Conservation (phyloP, 345 rosid genomes). For the Pelargonium nanum region DNA sequence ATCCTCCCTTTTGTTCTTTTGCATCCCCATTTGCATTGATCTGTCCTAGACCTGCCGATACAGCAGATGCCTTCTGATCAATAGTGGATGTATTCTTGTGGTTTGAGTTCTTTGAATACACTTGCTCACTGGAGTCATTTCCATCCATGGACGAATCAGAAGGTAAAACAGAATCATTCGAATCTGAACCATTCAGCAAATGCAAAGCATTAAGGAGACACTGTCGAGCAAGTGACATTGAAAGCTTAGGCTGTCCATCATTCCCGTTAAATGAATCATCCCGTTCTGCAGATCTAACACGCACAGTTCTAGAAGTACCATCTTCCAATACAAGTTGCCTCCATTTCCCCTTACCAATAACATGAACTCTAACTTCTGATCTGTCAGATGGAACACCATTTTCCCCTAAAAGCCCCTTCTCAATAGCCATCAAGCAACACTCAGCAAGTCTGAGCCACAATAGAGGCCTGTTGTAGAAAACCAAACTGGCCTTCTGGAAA, state of each 20-base stretch:
- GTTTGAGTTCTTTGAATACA: conserved; percentile 23
- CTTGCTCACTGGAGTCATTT: conserved; percentile 32
- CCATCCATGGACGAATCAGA: conserved; percentile 33
- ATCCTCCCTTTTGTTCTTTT: conserved; percentile 70
- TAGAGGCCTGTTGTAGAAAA: conserved; percentile 56
- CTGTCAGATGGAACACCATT: conserved; percentile 27
- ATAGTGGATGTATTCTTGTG: conserved; percentile 24
- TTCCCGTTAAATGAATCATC: conserved; percentile 25
- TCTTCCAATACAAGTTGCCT: conserved; percentile 63
- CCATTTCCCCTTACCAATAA: conserved; percentile 90
- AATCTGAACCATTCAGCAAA: conserved; percentile 43
- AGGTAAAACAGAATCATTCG: conserved; percentile 30
- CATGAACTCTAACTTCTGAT: conserved; percentile 48
- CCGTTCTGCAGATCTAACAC: conserved; percentile 25
- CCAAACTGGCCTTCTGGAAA: conserved; percentile 64
- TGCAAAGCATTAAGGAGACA: conserved; percentile 71
- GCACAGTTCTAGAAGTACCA: conserved; percentile 25
- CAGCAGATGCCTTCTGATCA: conserved; percentile 29
- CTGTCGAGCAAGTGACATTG: conserved; percentile 64
- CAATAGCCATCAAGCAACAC: conserved; percentile 81
- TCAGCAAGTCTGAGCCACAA: conserved; percentile 96
- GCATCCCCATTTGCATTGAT: conserved; percentile 53
- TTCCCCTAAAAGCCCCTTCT: conserved; percentile 52
- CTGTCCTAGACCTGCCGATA: conserved; percentile 32
- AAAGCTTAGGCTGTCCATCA: conserved; percentile 56